Conservation (phyloP, 768 basidiomycete species). For the Macrolepiota fuliginosa region DNA sequence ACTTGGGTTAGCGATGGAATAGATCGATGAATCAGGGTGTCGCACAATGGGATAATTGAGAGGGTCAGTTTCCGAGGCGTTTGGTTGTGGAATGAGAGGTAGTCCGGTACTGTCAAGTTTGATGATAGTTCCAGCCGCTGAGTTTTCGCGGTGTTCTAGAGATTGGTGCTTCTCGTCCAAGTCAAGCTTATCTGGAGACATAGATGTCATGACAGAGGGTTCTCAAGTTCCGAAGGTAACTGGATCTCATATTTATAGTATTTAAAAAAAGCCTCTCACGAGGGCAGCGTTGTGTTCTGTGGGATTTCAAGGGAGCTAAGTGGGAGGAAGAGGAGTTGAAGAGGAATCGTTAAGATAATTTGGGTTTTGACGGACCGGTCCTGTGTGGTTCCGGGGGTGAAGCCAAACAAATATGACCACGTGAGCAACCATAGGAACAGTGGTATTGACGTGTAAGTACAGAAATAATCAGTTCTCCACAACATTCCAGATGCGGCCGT, state of each 20-base stretch:
- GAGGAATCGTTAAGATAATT: not conserved
- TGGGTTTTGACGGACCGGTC: not conserved
- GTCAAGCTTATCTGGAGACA: not conserved
- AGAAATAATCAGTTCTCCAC: not conserved
- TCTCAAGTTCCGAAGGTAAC: not conserved
- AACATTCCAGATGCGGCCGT: constrained; percentile 29
- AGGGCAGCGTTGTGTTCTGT: not conserved
- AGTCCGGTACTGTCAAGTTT: constrained; percentile 8
- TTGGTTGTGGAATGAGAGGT: constrained; percentile 8
- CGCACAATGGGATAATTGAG: constrained; percentile 38
- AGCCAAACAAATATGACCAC: constrained; percentile 9
- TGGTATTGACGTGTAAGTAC: constrained; percentile 11
- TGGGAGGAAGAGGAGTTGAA: not conserved
- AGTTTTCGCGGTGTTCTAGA: not conserved
- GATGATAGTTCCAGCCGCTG: not conserved
- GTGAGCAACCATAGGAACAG: not conserved
- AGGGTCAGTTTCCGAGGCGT: constrained; percentile 27
- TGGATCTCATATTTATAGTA: constrained; percentile 4
- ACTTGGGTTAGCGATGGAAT: constrained; percentile 1
- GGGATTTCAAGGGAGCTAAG: constrained; percentile 2
- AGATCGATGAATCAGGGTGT: not conserved
- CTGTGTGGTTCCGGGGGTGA: not conserved
- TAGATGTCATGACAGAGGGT: not conserved
- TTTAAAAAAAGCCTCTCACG: constrained; percentile 1
- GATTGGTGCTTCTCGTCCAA: constrained; percentile 3